These are phyloP conservation scores for Globisporangium takayamanum DNA, from an alignment of 352 stramenopile species.

Conservation along the genomic window DNA sequence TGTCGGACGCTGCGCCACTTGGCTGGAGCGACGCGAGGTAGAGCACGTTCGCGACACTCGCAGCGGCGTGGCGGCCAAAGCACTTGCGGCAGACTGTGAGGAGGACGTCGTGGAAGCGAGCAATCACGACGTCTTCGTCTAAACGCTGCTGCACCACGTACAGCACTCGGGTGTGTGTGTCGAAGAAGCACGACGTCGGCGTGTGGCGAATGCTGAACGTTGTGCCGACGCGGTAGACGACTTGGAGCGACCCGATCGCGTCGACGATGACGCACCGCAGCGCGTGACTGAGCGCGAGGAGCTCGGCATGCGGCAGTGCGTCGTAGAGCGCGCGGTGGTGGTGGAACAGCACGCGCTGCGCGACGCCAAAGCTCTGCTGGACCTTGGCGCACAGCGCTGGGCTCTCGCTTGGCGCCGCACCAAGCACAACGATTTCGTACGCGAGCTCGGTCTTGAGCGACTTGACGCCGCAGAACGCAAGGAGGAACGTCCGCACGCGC, in stretches of 20 bases:
- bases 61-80: constrained; percentile 35
- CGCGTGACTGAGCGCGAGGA: constrained; percentile 20
- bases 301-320: constrained; percentile 24
- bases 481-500: constrained; percentile 27
- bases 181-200: constrained; percentile 37
- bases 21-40: constrained; percentile 68
- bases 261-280: constrained; percentile 38
- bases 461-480: constrained; percentile 37
- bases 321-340: constrained; percentile 35
- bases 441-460: constrained; percentile 44
- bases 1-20: constrained; percentile 21
- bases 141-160: constrained; percentile 28
- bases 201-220: constrained; percentile 28
- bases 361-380: constrained; percentile 26
- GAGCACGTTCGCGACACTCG: constrained; percentile 57
- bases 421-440: constrained; percentile 46
- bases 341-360: constrained; percentile 52
- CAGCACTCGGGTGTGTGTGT: constrained; percentile 23
- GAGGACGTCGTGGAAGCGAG: constrained; percentile 38
- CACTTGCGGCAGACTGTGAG: constrained; percentile 53
- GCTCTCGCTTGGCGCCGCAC: constrained; percentile 22
- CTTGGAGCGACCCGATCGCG: constrained; percentile 34
- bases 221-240: constrained; percentile 43
- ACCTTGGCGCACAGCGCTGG: constrained; percentile 18
- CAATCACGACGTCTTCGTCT: constrained; percentile 22